Conservation (phyloP, 2,329 filamentous ascomycete genomes). For the Fusarium beomiforme region DNA sequence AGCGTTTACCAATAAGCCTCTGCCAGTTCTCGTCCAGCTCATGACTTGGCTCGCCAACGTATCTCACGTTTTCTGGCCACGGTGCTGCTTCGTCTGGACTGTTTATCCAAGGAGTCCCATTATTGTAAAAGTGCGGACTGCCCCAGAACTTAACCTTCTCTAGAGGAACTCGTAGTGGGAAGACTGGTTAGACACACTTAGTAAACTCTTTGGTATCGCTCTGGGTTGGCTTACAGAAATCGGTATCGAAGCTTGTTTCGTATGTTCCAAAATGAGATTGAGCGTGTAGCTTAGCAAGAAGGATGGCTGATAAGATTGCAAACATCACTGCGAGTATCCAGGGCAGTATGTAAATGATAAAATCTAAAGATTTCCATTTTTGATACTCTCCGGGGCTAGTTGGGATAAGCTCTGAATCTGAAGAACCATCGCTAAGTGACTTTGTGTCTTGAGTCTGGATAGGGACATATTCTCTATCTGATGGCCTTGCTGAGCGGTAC, state of each 20-base stretch:
- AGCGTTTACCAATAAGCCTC: neutral
- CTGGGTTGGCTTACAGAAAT: neutral
- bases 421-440: neutral
- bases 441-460: neutral
- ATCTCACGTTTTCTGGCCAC: neutral
- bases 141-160: neutral
- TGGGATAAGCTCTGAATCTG: neutral
- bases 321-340: neutral
- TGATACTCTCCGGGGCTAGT: rapidly evolving
- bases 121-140: neutral
- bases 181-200: neutral
- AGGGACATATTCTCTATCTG: neutral
- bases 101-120: neutral
- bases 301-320: neutral
- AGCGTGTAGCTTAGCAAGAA: neutral
- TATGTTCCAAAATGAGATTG: neutral
- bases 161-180: neutral
- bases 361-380: rapidly evolving
- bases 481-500: neutral
- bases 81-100: neutral
- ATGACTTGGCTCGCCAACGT: neutral
- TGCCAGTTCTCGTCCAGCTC: neutral
- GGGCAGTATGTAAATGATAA: neutral
- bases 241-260: neutral
- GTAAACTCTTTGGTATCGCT: rapidly evolving